These are phyloP conservation scores for Puccinia horiana DNA, from an alignment of 1,284 basidiomycete species.

Conservation along the genomic window DNA sequence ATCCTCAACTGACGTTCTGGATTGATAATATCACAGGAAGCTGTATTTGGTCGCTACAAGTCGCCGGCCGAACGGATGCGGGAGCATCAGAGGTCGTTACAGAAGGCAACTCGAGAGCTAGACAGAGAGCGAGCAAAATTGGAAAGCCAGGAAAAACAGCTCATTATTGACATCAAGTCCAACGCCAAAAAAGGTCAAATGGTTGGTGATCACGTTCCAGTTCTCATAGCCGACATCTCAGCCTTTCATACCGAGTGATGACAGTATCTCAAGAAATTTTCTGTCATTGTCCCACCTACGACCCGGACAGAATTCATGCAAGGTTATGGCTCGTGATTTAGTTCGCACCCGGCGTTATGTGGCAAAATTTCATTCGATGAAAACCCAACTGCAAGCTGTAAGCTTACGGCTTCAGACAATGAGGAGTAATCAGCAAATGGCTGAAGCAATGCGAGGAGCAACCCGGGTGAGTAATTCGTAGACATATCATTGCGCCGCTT, in stretches of 20 bases:
- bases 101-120: constrained; percentile 94
- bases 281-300: neutral
- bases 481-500: neutral
- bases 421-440: constrained; percentile 97
- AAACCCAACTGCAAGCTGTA: constrained; percentile 95
- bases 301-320: constrained; percentile 79
- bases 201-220: constrained; percentile 63
- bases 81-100: constrained; percentile 90
- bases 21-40: constrained; percentile 67
- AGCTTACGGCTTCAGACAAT: constrained; percentile 93
- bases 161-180: constrained; percentile 84
- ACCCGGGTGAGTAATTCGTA: constrained; percentile 71
- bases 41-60: constrained; percentile 86
- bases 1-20: neutral
- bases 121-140: constrained; percentile 92
- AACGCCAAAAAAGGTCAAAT: constrained; percentile 94
- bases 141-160: constrained; percentile 72
- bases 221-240: neutral
- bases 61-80: constrained; percentile 94
- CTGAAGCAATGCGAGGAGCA: constrained; percentile 96
- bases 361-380: constrained; percentile 99
- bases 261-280: neutral
- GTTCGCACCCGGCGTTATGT: constrained; percentile 91
- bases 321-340: constrained; percentile 98
- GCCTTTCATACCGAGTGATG: neutral